These are phyloP conservation scores for Elsinoe perseae DNA, from an alignment of 2,329 filamentous ascomycete genomes.

Conservation along the genomic window DNA sequence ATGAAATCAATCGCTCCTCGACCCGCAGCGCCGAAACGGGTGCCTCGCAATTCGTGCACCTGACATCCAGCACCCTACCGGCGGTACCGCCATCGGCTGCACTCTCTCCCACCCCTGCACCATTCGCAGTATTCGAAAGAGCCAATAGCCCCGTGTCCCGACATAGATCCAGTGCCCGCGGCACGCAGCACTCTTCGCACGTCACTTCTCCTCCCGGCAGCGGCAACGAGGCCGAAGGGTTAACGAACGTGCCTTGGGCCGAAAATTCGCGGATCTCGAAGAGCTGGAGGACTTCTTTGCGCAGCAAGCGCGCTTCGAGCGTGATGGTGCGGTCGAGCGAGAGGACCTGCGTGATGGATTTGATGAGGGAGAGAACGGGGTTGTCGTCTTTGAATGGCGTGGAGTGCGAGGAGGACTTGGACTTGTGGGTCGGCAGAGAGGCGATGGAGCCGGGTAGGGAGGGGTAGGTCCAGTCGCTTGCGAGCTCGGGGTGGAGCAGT, in stretches of 20 bases:
- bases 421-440: conserved; percentile 29
- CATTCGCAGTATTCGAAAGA: conserved; percentile 22
- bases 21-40: conserved; percentile 72
- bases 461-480: conserved; percentile 80
- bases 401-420: conserved; percentile 19
- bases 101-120: conserved; percentile 21
- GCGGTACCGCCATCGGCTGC: background rate
- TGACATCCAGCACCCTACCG: conserved; percentile 20
- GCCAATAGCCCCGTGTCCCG: conserved; percentile 73
- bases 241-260: conserved; percentile 75
- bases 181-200: conserved; percentile 84
- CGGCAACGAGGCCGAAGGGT: conserved; percentile 68
- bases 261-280: conserved; percentile 96
- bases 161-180: conserved; percentile 84
- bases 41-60: conserved; percentile 65
- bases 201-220: conserved; percentile 59
- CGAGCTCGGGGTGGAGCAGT: conserved; percentile 79
- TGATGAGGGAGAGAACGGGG: conserved; percentile 82
- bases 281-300: conserved; percentile 79
- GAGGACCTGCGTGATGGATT: conserved; percentile 85
- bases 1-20: conserved; percentile 72
- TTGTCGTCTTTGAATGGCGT: conserved; percentile 44
- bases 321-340: conserved; percentile 84
- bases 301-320: conserved; percentile 76
- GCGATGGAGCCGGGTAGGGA: conserved; percentile 65